These are phyloP conservation scores for Mortierella sp. DNA, from an alignment of 371 early-diverging fungal species.

Conservation along the genomic window DNA sequence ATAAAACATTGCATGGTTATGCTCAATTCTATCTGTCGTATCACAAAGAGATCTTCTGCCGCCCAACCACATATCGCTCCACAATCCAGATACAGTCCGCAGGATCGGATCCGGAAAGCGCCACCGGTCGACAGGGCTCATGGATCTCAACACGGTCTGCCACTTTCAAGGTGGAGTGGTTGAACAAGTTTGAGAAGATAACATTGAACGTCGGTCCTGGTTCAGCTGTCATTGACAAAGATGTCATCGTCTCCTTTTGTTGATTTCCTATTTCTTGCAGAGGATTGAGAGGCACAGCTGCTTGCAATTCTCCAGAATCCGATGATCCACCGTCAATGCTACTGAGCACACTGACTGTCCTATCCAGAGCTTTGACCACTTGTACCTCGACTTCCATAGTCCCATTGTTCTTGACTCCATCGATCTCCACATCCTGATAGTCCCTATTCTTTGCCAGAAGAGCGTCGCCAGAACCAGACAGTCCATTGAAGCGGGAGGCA, in stretches of 20 bases:
- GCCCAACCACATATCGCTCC: constrained; percentile 36
- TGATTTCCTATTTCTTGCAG: neutral
- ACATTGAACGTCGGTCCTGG: constrained; percentile 11
- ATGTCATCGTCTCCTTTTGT: neutral
- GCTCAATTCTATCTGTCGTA: neutral
- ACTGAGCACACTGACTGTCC: constrained; percentile 7
- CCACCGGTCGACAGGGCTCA: constrained; percentile 35
- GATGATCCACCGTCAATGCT: constrained; percentile 10
- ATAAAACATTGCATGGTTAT: neutral
- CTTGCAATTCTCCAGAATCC: neutral
- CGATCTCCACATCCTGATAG: neutral
- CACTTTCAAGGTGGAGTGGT: constrained; percentile 36
- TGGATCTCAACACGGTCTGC: constrained; percentile 48
- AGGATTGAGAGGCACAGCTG: neutral
- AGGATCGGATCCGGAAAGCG: neutral
- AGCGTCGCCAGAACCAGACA: neutral
- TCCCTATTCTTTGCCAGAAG: neutral
- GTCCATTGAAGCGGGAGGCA: neutral
- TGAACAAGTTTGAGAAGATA: constrained; percentile 44
- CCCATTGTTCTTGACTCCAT: neutral
- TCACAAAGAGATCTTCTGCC: neutral
- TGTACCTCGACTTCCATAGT: neutral
- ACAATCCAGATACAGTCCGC: constrained; percentile 24
- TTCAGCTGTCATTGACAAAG: neutral
- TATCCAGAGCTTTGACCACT: neutral